A percentile compares a stretch with the other conserved stretches of the same genome.
These are phyloP conservation scores for Lenzites betulinus DNA, from an alignment of 768 basidiomycete species.

Conservation along the genomic window DNA sequence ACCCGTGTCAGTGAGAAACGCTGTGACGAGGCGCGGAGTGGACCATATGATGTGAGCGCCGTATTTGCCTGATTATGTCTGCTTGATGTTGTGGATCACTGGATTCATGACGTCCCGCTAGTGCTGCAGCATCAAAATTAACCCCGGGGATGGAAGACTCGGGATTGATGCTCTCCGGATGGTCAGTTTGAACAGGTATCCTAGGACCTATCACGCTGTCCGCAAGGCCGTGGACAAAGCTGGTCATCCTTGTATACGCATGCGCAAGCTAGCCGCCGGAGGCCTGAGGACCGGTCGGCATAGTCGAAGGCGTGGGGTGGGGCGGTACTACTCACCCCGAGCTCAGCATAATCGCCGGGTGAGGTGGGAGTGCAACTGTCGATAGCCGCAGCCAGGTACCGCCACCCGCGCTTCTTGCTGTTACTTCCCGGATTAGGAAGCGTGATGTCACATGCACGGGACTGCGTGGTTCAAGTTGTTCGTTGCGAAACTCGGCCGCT, in stretches of 20 bases:
- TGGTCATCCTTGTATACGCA: no score
- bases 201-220: no score
- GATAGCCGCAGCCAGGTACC: not conserved
- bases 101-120: not conserved
- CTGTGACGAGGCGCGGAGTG: no score
- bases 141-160: no score
- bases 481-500: not conserved
- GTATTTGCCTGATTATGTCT: not conserved
- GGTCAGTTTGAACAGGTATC: no score
- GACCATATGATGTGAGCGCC: no score
- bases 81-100: not conserved
- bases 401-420: not conserved
- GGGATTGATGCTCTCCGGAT: no score
- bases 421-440: not conserved
- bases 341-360: not conserved
- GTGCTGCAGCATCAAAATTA: no score
- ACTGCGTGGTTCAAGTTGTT: not conserved
- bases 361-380: not conserved
- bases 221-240: no score
- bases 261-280: no score
- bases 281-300: not conserved
- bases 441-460: constrained; percentile 3
- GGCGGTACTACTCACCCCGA: not conserved
- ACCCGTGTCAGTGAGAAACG: no score
- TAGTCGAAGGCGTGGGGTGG: not conserved